Evolutionary conservation across 2,329 filamentous ascomycete genomes (phyloP), one percentile per base, ranked within the genome.

Genomic region (Cytospora paraplurivora): DNA sequence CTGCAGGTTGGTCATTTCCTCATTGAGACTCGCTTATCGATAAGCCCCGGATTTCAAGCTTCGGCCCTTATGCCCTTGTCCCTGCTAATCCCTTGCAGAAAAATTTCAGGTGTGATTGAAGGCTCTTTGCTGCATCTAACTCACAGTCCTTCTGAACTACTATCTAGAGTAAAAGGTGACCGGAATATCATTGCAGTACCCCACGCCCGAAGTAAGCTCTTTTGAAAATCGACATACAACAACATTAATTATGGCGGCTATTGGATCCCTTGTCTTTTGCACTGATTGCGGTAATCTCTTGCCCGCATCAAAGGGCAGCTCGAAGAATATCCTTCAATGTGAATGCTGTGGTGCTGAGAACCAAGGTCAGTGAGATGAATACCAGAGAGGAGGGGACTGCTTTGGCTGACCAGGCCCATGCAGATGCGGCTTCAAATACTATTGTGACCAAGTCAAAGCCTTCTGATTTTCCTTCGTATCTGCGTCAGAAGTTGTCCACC

Each of bases 201-300:
- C 13, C 53, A 55, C 3, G 37, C 44, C 44, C 21, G 21, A 51
- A 37, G 2, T 35, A 33, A 6, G 35, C 21, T 11, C 4, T n/a
- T 10, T 52, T n/a, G 7, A 49, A 27, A 21, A 37, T 1, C 15
- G 17, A 53, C 27, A 52, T 35, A 27, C 35, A 50, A 66, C 62
- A 67, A 58, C 52, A 60, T 50, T 67, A 63, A 79, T 70, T 66
- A 97, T 97, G 94, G 88, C 93, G 68, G 88, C 91, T 19, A 93
- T 97, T 69, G 94, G 93, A 62, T 94, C 93, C 59, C 82, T 98
- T 49, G 88, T 97, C 41, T 98, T 98, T 77, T 98, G 94, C 80
- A 91, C 85, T 60, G 91, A 93, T 74, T 98, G 94, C 76, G 94
- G 94, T 66, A 96, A 96, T 75, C 83, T 97, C 4, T 81, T 98